Evolutionary conservation across 1,284 basidiomycete species (phyloP).

Genomic region (Pyrrhoderma noxium): DNA sequence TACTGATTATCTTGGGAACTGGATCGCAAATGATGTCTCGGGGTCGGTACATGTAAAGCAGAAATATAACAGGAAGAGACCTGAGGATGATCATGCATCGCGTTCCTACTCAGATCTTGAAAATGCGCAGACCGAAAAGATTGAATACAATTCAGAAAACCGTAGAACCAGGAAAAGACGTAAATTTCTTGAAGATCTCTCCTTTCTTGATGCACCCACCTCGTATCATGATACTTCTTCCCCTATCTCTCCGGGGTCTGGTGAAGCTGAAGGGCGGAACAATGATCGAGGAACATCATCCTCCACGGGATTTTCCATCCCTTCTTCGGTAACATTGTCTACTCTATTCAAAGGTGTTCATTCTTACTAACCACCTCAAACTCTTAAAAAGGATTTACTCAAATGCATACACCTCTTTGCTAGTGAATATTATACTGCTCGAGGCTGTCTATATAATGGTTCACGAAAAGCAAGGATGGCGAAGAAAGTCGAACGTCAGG

Average conservation of each 20-base stretch:
- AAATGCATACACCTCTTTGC: slow-evolving; percentile 65
- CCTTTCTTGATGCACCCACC: slow-evolving; percentile 27
- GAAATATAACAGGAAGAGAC: not conserved
- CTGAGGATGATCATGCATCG: not conserved
- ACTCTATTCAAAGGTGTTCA: slow-evolving; percentile 11
- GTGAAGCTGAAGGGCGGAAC: too few relatives aligned
- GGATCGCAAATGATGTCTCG: slow-evolving; percentile 39
- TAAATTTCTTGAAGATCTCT: slow-evolving; percentile 33
- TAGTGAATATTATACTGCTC: slow-evolving; percentile 52
- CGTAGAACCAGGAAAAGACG: slow-evolving; percentile 32
- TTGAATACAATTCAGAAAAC: slow-evolving; percentile 18
- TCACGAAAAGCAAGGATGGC: slow-evolving; percentile 39
- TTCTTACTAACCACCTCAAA: slow-evolving; percentile 7
- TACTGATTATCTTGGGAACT: slow-evolving; percentile 36
- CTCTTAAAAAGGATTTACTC: slow-evolving; percentile 47
- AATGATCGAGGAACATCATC: too few relatives aligned
- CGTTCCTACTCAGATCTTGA: too few relatives aligned
- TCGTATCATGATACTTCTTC: not conserved
- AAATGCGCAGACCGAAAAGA: slow-evolving; percentile 14
- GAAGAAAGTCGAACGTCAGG: slow-evolving; percentile 27
- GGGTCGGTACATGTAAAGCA: slow-evolving; percentile 26
- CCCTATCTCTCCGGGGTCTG: too few relatives aligned
- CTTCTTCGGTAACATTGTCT: slow-evolving; percentile 38
- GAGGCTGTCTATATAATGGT: slow-evolving; percentile 49
- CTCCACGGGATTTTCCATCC: slow-evolving; percentile 23